phyloP scores from a whole-genome alignment of 140 eudicot species.

The Senecio squalidus region DNA sequence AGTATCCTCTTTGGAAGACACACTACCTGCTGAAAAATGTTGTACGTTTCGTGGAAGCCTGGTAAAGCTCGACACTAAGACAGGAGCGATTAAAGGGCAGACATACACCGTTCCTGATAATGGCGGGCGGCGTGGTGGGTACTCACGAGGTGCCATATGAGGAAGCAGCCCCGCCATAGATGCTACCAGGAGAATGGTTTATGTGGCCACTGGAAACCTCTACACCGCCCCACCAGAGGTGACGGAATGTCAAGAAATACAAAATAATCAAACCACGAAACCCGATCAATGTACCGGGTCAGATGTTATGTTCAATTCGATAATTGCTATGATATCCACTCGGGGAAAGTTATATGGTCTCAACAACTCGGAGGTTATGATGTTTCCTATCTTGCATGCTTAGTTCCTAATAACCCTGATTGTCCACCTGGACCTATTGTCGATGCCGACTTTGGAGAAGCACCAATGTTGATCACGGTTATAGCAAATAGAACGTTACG shows the following conservation, averaged over 20 bases:
- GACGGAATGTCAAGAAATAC: constrained; percentile 47
- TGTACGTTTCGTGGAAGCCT: constrained; percentile 77
- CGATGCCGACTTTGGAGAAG: constrained; percentile 85
- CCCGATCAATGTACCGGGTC: constrained; percentile 56
- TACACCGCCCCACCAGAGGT: constrained; percentile 68
- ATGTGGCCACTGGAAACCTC: constrained; percentile 64
- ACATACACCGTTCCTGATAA: constrained; percentile 70
- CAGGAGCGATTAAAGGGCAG: constrained; percentile 58
- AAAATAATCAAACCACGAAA: constrained; percentile 44
- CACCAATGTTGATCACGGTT: constrained; percentile 64
- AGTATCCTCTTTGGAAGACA: constrained; percentile 68
- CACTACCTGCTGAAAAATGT: constrained; percentile 36
- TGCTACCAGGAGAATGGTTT: constrained; percentile 33
- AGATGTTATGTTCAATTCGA: constrained; percentile 49
- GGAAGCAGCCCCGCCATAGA: constrained; percentile 85
- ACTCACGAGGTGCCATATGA: constrained; percentile 76
- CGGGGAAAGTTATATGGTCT: constrained; percentile 58
- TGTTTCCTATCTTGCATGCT: constrained; percentile 51
- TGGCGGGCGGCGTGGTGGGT: constrained; percentile 44
- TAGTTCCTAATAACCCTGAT: constrained; percentile 61
- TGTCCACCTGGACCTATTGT: constrained; percentile 80
- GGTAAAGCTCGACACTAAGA: constrained; percentile 47
- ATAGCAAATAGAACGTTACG: constrained; percentile 24
- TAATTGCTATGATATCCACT: constrained; percentile 46
- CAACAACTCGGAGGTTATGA: constrained; percentile 64